Percentiles rank a stretch among this genome's conserved stretches.
Conservation (phyloP, 2,329 filamentous ascomycete species). For the Fusarium sp. region DNA sequence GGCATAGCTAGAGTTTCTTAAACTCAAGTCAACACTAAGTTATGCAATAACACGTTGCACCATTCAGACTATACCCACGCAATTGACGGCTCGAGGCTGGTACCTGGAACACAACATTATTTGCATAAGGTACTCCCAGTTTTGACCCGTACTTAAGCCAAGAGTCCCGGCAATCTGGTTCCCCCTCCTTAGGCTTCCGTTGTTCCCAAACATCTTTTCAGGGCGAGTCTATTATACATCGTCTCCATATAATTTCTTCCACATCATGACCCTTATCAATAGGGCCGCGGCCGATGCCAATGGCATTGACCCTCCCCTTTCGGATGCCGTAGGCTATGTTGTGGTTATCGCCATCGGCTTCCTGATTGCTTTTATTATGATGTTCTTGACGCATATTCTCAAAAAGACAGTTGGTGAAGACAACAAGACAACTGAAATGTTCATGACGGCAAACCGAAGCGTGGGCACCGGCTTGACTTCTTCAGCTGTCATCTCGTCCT, state of each 20-base stretch:
- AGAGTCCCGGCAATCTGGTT: no score
- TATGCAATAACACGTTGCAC: no score
- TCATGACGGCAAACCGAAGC: slow-evolving; percentile 64
- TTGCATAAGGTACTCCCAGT: no score
- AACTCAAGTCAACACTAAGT: no score
- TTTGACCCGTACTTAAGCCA: no score
- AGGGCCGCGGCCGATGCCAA: slow-evolving; percentile 1
- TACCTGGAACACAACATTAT: no score
- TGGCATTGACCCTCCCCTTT: slow-evolving; percentile 43
- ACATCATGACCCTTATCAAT: slow-evolving; percentile 6
- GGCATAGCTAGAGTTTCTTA: no score
- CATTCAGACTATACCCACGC: no score
- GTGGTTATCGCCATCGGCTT: slow-evolving; percentile 52
- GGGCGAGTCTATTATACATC: no score
- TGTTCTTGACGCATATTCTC: slow-evolving; percentile 58
- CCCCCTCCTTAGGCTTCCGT: no score
- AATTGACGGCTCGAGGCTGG: no score
- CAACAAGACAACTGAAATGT: slow-evolving; percentile 65
- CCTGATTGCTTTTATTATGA: slow-evolving; percentile 56
- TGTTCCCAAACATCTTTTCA: no score
- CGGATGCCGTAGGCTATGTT: slow-evolving; percentile 47
- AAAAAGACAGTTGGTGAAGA: slow-evolving; percentile 62
- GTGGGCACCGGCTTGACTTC: slow-evolving; percentile 63
- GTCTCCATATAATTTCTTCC: background rate
- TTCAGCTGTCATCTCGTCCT: slow-evolving; percentile 65